Percentiles rank a stretch among this genome's conserved stretches.
These are phyloP conservation scores for Colletotrichum somersetense DNA, from an alignment of 2,329 filamentous ascomycete genomes.

Conservation along the genomic window DNA sequence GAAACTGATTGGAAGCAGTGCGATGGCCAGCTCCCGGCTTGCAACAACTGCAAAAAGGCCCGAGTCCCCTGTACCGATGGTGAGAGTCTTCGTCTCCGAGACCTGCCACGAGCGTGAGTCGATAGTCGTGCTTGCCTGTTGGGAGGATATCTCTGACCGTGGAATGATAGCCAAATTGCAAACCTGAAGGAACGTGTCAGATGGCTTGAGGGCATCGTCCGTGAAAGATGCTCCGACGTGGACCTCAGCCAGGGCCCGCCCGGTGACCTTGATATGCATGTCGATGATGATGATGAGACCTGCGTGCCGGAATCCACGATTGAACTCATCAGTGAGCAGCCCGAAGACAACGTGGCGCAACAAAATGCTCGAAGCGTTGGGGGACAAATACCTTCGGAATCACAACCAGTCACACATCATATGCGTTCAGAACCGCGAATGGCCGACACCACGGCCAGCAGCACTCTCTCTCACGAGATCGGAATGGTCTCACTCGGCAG, in stretches of 20 bases:
- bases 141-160: not conserved
- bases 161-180: conserved; percentile 43
- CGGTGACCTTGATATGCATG: conserved; percentile 14
- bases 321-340: conserved; percentile 30
- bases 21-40: conserved; percentile 57
- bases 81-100: conserved; percentile 54
- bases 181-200: conserved; percentile 56
- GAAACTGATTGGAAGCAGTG: conserved; percentile 51
- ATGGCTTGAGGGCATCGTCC: conserved; percentile 62
- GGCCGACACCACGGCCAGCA: conserved; percentile 43
- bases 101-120: conserved; percentile 57
- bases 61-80: conserved; percentile 58
- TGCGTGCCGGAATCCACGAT: conserved; percentile 34
- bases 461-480: conserved; percentile 61
- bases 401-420: conserved; percentile 37
- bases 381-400: conserved; percentile 14
- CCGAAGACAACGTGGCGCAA: conserved; percentile 34
- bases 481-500: conserved; percentile 64
- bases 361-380: not conserved
- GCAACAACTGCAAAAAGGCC: conserved; percentile 59
- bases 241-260: conserved; percentile 49
- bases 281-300: conserved; percentile 18
- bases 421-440: conserved; percentile 31
- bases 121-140: no score
- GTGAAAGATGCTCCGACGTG: conserved; percentile 56